These are phyloP conservation scores for Fusarium pseudocircinatum DNA, from an alignment of 2,329 filamentous ascomycete genomes.

Conservation along the genomic window DNA sequence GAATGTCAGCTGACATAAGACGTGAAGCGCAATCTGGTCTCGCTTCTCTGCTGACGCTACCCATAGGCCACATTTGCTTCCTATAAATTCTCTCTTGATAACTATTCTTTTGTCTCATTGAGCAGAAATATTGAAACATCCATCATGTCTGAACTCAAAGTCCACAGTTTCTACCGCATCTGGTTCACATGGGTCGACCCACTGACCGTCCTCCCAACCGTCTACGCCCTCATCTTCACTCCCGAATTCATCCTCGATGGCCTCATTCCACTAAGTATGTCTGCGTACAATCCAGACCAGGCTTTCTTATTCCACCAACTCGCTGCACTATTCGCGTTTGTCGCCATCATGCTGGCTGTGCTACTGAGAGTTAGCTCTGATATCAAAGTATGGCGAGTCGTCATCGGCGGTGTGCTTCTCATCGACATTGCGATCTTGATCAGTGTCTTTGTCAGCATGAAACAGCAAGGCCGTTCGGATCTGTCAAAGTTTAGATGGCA, in stretches of 20 bases:
- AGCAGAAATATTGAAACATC: neutral
- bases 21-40: neutral
- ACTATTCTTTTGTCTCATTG: rapidly evolving
- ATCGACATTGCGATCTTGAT: slow-evolving; percentile 32
- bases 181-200: slow-evolving; percentile 41
- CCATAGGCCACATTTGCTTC: neutral
- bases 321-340: slow-evolving; percentile 28
- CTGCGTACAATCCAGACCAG: slow-evolving; percentile 29
- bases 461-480: slow-evolving; percentile 21
- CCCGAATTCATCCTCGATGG: slow-evolving; percentile 32
- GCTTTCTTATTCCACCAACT: slow-evolving; percentile 39
- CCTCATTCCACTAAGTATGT: slow-evolving; percentile 25
- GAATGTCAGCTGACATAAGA: neutral
- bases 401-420: slow-evolving; percentile 26
- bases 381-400: slow-evolving; percentile 34
- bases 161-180: slow-evolving; percentile 32
- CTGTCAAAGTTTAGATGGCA: slow-evolving; percentile 14
- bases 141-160: slow-evolving; percentile 2
- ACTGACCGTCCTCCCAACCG: slow-evolving; percentile 17
- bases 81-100: neutral
- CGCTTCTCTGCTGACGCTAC: neutral
- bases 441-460: slow-evolving; percentile 28
- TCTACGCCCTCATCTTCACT: slow-evolving; percentile 20
- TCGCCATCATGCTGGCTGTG: slow-evolving; percentile 19
- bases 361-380: slow-evolving; percentile 25